Evolutionary conservation across 2,329 filamentous ascomycete genomes (phyloP).

Genomic region (Botryotinia narcissicola): DNA sequence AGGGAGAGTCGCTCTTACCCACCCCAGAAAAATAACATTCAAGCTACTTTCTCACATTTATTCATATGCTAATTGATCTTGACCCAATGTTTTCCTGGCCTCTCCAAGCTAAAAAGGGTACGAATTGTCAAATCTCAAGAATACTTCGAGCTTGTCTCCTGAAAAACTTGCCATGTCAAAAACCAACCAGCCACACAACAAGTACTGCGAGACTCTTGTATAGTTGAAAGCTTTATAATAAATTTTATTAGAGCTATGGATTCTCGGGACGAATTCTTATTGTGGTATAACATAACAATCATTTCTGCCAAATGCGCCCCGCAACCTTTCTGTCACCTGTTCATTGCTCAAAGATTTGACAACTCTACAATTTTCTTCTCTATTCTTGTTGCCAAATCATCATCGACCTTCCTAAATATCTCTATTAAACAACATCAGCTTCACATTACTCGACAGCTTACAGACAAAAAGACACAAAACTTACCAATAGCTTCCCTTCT

Average conservation of each 20-base stretch:
- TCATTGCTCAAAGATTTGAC: background rate
- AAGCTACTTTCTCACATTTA: background rate
- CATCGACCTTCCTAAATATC: background rate
- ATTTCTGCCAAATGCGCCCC: background rate
- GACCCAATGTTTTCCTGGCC: background rate
- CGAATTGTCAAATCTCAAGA: background rate
- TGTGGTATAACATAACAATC: background rate
- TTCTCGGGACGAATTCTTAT: background rate
- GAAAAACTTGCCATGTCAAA: background rate
- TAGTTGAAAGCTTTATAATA: background rate
- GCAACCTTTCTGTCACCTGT: background rate
- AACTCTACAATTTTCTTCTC: background rate
- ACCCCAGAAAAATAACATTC: background rate
- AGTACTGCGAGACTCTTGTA: background rate
- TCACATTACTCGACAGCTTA: background rate
- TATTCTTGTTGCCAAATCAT: background rate
- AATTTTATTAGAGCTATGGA: background rate
- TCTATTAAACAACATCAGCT: background rate
- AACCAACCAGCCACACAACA: background rate
- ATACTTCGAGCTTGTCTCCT: background rate
- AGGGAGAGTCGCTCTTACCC: background rate
- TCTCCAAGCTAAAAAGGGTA: background rate
- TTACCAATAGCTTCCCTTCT: constrained; percentile 1
- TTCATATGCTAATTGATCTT: background rate
- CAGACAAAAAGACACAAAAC: background rate